These are phyloP conservation scores for Cucurbita argyrosperma DNA, from an alignment of 306 rosid genomes.

Conservation along the genomic window DNA sequence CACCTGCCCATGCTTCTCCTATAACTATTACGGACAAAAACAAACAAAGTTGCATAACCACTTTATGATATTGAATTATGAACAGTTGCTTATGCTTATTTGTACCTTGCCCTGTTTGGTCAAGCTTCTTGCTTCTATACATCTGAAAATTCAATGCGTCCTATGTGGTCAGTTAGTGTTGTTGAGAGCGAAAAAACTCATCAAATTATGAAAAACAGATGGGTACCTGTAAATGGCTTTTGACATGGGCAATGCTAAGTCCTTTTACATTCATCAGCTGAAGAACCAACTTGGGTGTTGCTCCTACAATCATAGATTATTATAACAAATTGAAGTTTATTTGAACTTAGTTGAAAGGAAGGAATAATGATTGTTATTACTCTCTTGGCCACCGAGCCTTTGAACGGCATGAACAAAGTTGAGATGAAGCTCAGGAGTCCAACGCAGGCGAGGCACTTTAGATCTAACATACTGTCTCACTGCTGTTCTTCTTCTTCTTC, in stretches of 20 bases:
- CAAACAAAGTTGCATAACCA: no score
- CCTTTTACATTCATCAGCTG: conserved; percentile 61
- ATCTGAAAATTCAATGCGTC: conserved; percentile 23
- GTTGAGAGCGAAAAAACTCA: not conserved
- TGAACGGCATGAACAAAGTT: conserved; percentile 7
- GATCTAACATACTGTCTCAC: conserved; percentile 6
- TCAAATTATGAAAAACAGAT: not conserved
- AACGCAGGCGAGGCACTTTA: conserved; percentile 1
- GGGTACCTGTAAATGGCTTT: conserved; percentile 33
- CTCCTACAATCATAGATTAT: conserved; percentile 21
- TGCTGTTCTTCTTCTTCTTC: not conserved
- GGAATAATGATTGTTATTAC: not conserved
- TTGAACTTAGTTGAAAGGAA: not conserved
- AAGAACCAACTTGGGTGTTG: conserved; percentile 55
- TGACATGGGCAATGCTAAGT: conserved; percentile 63
- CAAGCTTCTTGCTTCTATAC: conserved; percentile 62
- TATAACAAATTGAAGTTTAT: no score
- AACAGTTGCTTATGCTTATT: no score
- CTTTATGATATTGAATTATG: no score
- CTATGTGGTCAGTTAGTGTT: not conserved
- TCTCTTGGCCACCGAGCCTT: conserved; percentile 6
- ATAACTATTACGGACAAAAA: not conserved
- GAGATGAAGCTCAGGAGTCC: conserved; percentile 8
- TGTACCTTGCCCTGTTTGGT: conserved; percentile 44
- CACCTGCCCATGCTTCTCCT: not conserved